A percentile compares a stretch with the other conserved stretches of the same genome.
These are phyloP conservation scores for Globisporangium spinosum DNA, from an alignment of 352 stramenopile genomes.

Conservation along the genomic window DNA sequence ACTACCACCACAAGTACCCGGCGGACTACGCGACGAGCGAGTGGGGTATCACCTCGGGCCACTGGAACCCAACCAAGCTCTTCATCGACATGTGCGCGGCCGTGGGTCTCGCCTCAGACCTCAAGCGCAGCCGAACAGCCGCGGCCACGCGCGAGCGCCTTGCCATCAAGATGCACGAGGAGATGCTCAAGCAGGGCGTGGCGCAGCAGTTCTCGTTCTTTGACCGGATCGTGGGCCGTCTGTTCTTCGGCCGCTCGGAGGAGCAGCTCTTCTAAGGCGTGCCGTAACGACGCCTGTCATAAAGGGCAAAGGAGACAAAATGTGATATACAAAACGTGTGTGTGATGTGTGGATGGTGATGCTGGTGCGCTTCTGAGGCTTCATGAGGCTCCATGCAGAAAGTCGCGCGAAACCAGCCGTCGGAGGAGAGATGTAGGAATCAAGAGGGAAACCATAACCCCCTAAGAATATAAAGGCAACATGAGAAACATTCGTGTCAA, in stretches of 20 bases:
- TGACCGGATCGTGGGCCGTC: conserved; percentile 51
- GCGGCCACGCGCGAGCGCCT: conserved; percentile 62
- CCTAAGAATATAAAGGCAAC: background rate
- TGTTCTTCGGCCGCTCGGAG: conserved; percentile 81
- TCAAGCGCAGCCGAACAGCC: conserved; percentile 92
- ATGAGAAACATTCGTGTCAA: background rate
- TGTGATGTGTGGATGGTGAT: too few relatives aligned
- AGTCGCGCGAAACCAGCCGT: too few relatives aligned
- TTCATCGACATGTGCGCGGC: conserved; percentile 94
- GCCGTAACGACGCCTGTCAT: too few relatives aligned
- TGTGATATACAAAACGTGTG: too few relatives aligned
- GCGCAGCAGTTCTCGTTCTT: conserved; percentile 48
- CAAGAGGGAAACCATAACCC: background rate
- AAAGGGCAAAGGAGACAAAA: too few relatives aligned
- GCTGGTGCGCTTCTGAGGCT: too few relatives aligned
- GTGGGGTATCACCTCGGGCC: conserved; percentile 92
- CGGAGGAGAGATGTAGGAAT: background rate
- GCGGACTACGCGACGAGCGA: conserved; percentile 98
- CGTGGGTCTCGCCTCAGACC: conserved; percentile 93
- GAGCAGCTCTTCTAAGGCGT: conserved; percentile 63
- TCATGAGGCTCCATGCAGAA: too few relatives aligned
- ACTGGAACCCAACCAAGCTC: conserved; percentile 98
- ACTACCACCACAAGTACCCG: conserved; percentile 97
- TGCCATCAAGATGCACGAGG: conserved; percentile 58
- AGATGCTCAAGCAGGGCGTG: conserved; percentile 50